Base-by-base conservation (phyloP, 164 flowering plant species). In the Berberis thunbergii region DNA sequence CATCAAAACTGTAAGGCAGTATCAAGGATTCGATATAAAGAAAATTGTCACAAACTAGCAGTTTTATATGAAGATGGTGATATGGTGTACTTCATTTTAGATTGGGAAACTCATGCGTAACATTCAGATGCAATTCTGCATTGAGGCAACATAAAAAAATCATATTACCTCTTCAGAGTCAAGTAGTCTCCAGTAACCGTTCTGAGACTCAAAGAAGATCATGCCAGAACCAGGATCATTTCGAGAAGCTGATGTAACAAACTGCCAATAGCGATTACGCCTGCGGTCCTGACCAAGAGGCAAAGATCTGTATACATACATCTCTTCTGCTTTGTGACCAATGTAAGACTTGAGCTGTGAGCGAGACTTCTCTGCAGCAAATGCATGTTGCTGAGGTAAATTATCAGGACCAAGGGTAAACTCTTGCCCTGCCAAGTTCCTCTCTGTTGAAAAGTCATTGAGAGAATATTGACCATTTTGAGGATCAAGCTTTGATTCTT, bases 221-320 rank as follows among this genome's bases (percentile, higher is more conserved):
- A 91, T 77, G 64, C 92, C 86, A 67, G 79, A 76, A n/a, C 96
- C 91, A 64, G 96, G 96, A 77, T 93, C 98, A 75, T 80, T 80
- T 57, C 55, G 65, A 50, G 98, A 85, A 38, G 81, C 66, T 26
- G 98, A 86, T 26, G 94, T 76, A 12, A 79, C 70, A 68, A 93
- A 93, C 73, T 77, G 94, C 97, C 97, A 89, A 70, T 93, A 90
- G 26, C 94, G 74, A 54, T 93, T 93, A 42, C 87, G 85, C 61
- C 97, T 84, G 6, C 98, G 86, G 69, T 93, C 97, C 62, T 83
- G 94, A 58, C 97, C 98, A 50, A 90, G 85, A 53, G 98, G 97
- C 79, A 90, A 73, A 52, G 97, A 93, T 69, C 96, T 79, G 68
- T 90, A 86, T 1, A 86, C 87, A 75, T 83, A 85, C 80, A 84